phyloP scores from a whole-genome alignment of 2,329 filamentous ascomycete genomes.

The Microdochium bolleyi region DNA sequence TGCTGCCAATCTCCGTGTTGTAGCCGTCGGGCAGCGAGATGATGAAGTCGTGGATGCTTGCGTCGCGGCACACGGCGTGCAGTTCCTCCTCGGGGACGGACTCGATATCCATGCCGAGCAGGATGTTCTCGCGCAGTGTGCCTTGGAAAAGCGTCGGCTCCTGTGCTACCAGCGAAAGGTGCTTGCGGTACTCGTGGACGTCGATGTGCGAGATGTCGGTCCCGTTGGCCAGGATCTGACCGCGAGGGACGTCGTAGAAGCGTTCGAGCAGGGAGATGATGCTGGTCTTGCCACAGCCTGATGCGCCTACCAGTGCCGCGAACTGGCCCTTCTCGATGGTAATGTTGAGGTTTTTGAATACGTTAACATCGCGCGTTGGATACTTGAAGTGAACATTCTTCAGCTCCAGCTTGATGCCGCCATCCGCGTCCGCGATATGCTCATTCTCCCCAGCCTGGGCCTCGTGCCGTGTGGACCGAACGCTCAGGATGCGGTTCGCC shows the following conservation, averaged over 20 bases:
- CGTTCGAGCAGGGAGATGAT: slow-evolving; percentile 58
- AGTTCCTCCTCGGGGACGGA: slow-evolving; percentile 43
- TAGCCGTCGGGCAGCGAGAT: slow-evolving; percentile 59
- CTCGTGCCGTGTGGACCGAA: slow-evolving; percentile 33
- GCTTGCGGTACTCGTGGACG: slow-evolving; percentile 52
- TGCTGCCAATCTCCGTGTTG: slow-evolving; percentile 58
- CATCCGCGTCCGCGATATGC: slow-evolving; percentile 33
- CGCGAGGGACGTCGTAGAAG: slow-evolving; percentile 62
- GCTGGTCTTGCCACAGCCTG: slow-evolving; percentile 66
- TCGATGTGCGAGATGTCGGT: slow-evolving; percentile 51
- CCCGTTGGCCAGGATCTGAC: slow-evolving; percentile 57
- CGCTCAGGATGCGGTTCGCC: slow-evolving; percentile 50
- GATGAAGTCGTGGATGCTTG: slow-evolving; percentile 66
- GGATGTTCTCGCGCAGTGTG: slow-evolving; percentile 54
- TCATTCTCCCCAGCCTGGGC: slow-evolving; percentile 21
- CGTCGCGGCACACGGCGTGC: slow-evolving; percentile 47
- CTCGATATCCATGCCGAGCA: slow-evolving; percentile 52
- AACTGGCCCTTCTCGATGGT: slow-evolving; percentile 62
- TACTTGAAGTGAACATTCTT: slow-evolving; percentile 52
- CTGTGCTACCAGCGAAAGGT: slow-evolving; percentile 65
- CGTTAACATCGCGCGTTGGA: slow-evolving; percentile 45
- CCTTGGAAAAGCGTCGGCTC: slow-evolving; percentile 67
- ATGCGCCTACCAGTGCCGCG: slow-evolving; percentile 61
- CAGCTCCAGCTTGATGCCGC: slow-evolving; percentile 49
- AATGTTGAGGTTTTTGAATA: slow-evolving; percentile 55